Evolutionary conservation across 208 protist genomes (phyloP), one percentile per base, ranked within the genome.

Genomic region (Willaertia magna): DNA sequence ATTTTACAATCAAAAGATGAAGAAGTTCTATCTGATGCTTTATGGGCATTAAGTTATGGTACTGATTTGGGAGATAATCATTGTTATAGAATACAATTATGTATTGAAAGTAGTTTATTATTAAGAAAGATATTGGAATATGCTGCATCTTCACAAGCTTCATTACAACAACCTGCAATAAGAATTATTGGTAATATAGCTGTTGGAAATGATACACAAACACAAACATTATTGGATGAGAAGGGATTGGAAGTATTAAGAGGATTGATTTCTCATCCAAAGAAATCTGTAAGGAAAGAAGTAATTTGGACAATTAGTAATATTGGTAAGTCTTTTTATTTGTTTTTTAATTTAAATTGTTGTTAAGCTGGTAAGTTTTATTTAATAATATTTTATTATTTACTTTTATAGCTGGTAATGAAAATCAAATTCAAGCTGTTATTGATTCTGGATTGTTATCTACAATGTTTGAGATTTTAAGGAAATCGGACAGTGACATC

Each of bases 291-390:
- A 67, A 92, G 92, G 34, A 99, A 99, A 91, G 98, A 99, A 89
- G 93, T 96, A 34, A 99, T 96, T 91, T 99, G 98, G 98, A 97
- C 97, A 6, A 92, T 99, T 82, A 99, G 96, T n/a, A 99, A 99
- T 94, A 98, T 99, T n/a, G n/a, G n/a, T n/a, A n/a, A n/a, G n/a
- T n/a, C n/a, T n/a, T n/a, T n/a, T n/a, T n/a, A n/a, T n/a, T n/a
- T n/a, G n/a, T n/a, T n/a, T n/a, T n/a, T n/a, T n/a, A n/a, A n/a
- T n/a, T n/a, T n/a, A n/a, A n/a, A n/a, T n/a, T n/a, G n/a, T n/a
- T n/a, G n/a, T n/a, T n/a, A n/a, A n/a, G n/a, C n/a, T n/a, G n/a
- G n/a, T n/a, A n/a, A n/a, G n/a, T n/a, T n/a, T n/a, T n/a, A n/a
- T n/a, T n/a, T n/a, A n/a, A n/a, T n/a, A n/a, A n/a, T n/a, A n/a